phyloP scores from a whole-genome alignment of 345 rosid genomes.

The Chamaenerion angustifolium region DNA sequence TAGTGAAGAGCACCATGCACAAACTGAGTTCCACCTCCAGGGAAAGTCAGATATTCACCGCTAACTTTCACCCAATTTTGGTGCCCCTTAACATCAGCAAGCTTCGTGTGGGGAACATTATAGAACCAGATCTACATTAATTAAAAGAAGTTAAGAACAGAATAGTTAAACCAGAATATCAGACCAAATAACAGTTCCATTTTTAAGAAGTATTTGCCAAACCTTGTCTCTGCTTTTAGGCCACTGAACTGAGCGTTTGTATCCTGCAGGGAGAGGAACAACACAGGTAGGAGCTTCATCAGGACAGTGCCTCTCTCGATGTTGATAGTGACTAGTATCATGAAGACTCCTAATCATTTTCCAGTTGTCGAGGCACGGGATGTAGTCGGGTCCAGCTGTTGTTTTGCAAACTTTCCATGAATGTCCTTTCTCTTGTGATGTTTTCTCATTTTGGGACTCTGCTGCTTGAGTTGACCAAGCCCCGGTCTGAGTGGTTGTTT shows the following conservation, averaged over 20 bases:
- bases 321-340: conserved; percentile 63
- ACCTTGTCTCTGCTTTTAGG: conserved; percentile 52
- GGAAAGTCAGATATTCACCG: conserved; percentile 16
- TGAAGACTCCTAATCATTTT: conserved; percentile 57
- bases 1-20: conserved; percentile 14
- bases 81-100: conserved; percentile 15
- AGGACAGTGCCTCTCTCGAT: conserved; percentile 91
- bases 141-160: not conserved
- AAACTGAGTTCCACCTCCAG: conserved; percentile 19
- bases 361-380: conserved; percentile 92
- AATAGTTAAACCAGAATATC: not conserved
- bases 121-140: conserved; percentile 14
- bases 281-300: conserved; percentile 69
- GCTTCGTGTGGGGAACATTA: conserved; percentile 17
- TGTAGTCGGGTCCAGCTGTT: conserved; percentile 83
- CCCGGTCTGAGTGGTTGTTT: conserved; percentile 45
- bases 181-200: not conserved
- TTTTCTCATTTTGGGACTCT: conserved; percentile 85
- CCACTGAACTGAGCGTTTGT: conserved; percentile 57
- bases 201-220: not conserved
- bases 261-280: conserved; percentile 77
- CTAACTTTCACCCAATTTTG: conserved; percentile 19
- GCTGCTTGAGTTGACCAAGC: conserved; percentile 71
- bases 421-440: conserved; percentile 22
- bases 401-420: conserved; percentile 76